phyloP scores from a whole-genome alignment of 192 early-diverging fungal species.

The Powellomyces hirtus region DNA sequence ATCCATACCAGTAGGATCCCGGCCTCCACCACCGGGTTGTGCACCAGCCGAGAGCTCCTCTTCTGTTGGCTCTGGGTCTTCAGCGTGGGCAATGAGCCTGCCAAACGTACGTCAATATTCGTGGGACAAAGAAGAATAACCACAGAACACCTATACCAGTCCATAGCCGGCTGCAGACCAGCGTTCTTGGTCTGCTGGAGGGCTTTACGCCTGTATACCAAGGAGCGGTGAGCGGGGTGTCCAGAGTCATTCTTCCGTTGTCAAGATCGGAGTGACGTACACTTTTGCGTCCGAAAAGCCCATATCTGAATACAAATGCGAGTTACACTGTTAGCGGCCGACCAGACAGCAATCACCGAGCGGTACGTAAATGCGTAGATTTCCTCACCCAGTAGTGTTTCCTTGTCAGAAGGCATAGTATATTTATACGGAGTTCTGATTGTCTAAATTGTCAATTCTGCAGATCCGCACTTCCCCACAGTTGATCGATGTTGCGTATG shows the following conservation, averaged over 20 bases:
- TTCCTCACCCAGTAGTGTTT: conserved; percentile 17
- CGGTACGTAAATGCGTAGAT: background rate
- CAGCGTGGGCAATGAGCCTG: conserved; percentile 70
- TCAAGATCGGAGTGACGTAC: conserved; percentile 30
- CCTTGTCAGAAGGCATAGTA: conserved; percentile 29
- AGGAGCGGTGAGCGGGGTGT: too few species aligned
- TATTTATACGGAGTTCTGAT: too few species aligned
- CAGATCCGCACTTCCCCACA: too few species aligned
- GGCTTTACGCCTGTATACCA: conserved; percentile 45
- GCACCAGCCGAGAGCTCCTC: conserved; percentile 40
- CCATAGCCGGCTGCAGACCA: conserved; percentile 78
- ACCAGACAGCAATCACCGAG: background rate
- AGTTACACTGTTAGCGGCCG: conserved; percentile 44
- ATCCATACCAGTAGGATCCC: background rate
- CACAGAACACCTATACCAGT: conserved; percentile 57
- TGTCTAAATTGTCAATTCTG: too few species aligned
- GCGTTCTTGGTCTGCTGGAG: conserved; percentile 68
- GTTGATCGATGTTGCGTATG: too few species aligned
- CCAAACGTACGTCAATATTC: background rate
- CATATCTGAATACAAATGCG: conserved; percentile 58
- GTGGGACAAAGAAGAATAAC: background rate
- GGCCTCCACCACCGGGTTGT: conserved; percentile 8
- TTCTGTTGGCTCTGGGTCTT: conserved; percentile 59
- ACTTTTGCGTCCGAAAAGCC: conserved; percentile 66
- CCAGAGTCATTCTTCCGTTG: background rate